A percentile compares a stretch with the other conserved stretches of the same genome.
These are phyloP conservation scores for Guillardia theta DNA, from an alignment of 78 protist species.

Conservation along the genomic window DNA sequence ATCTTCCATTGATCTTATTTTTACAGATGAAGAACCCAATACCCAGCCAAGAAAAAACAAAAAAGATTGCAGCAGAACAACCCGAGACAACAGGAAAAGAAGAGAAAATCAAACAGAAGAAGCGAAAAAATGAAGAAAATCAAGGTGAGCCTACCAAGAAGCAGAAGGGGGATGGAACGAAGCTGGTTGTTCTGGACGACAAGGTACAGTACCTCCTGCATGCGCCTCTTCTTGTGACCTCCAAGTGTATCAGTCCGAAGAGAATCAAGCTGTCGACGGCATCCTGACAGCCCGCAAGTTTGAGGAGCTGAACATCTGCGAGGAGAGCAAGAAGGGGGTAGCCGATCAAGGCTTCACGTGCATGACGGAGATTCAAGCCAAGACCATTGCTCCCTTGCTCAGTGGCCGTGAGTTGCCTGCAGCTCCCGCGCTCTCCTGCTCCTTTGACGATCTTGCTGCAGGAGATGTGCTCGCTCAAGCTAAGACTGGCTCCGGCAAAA, in stretches of 20 bases:
- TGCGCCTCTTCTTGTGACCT: background rate
- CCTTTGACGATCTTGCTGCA: constrained; percentile 11
- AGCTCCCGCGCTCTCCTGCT: constrained; percentile 84
- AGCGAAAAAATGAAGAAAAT: too few species aligned
- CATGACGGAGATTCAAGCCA: constrained; percentile 18
- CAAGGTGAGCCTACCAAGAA: background rate
- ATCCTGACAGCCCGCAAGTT: constrained; percentile 42
- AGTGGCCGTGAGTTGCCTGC: constrained; percentile 92
- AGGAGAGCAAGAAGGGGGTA: constrained; percentile 66
- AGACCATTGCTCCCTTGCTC: constrained; percentile 84
- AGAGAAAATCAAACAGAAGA: too few species aligned
- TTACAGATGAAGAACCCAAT: too few species aligned
- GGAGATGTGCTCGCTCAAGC: constrained; percentile 65
- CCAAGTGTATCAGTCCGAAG: background rate
- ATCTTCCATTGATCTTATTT: too few species aligned
- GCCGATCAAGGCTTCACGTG: constrained; percentile 66
- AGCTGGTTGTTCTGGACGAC: background rate
- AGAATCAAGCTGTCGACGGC: background rate
- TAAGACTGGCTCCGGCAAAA: constrained; percentile 64
- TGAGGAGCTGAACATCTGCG: constrained; percentile 57
- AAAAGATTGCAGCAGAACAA: too few species aligned
- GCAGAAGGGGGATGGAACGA: background rate
- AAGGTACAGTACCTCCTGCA: background rate
- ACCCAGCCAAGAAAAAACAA: too few species aligned
- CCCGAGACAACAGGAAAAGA: too few species aligned